phyloP scores from a whole-genome alignment of 495 filamentous ascomycete genomes.

The Bryoglossum gracile region DNA sequence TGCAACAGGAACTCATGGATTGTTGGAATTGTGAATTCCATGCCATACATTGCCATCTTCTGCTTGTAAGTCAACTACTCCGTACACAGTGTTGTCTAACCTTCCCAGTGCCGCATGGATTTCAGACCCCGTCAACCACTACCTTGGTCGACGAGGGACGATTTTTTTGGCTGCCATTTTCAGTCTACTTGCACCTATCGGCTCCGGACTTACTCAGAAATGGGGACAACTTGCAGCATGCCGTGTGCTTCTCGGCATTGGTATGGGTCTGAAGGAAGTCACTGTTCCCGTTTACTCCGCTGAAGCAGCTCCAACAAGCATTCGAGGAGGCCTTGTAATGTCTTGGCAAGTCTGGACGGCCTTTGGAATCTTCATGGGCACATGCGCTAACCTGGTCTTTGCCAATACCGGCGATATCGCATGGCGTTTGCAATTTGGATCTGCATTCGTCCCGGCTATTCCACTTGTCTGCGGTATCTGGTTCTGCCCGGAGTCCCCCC shows the following conservation, averaged over 20 bases:
- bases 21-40: conserved; percentile 55
- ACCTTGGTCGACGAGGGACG: conserved; percentile 55
- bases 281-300: conserved; percentile 58
- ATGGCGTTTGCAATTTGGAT: conserved; percentile 59
- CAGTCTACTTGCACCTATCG: conserved; percentile 43
- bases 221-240: conserved; percentile 53
- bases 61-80: conserved; percentile 42
- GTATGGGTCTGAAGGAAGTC: conserved; percentile 58
- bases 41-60: conserved; percentile 32
- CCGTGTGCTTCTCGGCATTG: conserved; percentile 54
- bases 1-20: conserved; percentile 46
- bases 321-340: conserved; percentile 59
- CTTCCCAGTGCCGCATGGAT: conserved; percentile 40
- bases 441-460: conserved; percentile 64
- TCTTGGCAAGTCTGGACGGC: conserved; percentile 54
- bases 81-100: conserved; percentile 2
- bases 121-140: conserved; percentile 63
- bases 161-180: conserved; percentile 53
- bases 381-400: conserved; percentile 53
- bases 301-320: conserved; percentile 51
- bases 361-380: conserved; percentile 55
- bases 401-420: conserved; percentile 45
- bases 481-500: conserved; percentile 59
- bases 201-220: conserved; percentile 45
- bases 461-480: conserved; percentile 55